These are phyloP conservation scores for Didymella sp. DNA, from an alignment of 2,329 filamentous ascomycete genomes.

Conservation along the genomic window DNA sequence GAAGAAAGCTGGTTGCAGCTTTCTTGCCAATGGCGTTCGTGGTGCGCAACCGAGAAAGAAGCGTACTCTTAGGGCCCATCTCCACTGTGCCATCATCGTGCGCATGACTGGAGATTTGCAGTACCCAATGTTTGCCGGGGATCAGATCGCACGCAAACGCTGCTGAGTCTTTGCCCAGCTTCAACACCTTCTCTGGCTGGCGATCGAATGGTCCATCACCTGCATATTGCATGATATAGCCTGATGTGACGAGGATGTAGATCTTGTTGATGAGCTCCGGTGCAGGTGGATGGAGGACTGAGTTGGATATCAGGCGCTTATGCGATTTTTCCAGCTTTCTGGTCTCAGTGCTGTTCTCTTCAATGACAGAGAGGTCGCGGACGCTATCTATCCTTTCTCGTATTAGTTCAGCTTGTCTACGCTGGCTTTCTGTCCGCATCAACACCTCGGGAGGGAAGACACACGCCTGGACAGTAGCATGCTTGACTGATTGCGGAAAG, in stretches of 20 bases:
- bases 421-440: conserved; percentile 64
- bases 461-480: conserved; percentile 73
- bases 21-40: conserved; percentile 62
- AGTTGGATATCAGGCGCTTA: conserved; percentile 49
- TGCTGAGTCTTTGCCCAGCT: conserved; percentile 75
- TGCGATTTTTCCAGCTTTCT: conserved; percentile 54
- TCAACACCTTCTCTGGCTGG: conserved; percentile 75
- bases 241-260: conserved; percentile 73
- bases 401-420: conserved; percentile 56
- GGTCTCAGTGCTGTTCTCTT: conserved; percentile 38
- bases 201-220: conserved; percentile 74
- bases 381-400: conserved; percentile 48
- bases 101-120: conserved; percentile 74
- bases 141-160: conserved; percentile 83
- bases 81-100: conserved; percentile 63
- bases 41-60: conserved; percentile 71
- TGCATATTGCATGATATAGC: conserved; percentile 76
- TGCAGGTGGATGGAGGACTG: conserved; percentile 56
- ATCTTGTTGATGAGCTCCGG: conserved; percentile 75
- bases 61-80: conserved; percentile 58
- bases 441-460: conserved; percentile 73
- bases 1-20: conserved; percentile 68
- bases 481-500: conserved; percentile 81
- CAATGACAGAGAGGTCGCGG: conserved; percentile 41
- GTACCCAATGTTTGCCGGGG: conserved; percentile 79